phyloP scores from a whole-genome alignment of 257 asterid genomes.

The Datura wrightii region DNA sequence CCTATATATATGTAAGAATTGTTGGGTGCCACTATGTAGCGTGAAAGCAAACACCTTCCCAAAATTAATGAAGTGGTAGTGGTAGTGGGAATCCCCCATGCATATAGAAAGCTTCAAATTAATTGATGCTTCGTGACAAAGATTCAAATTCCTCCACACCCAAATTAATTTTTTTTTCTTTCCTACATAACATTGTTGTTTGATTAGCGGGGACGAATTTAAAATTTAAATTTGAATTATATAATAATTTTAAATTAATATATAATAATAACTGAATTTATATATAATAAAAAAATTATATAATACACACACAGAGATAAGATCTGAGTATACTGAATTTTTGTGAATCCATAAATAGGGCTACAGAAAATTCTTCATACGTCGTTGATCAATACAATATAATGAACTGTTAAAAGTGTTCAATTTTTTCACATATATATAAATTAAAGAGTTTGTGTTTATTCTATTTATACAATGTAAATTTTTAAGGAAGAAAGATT shows the following conservation, averaged over 20 bases:
- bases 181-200: neutral
- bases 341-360: too few relatives aligned
- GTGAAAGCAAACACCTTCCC: neutral
- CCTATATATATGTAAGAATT: neutral
- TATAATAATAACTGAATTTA: neutral
- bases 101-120: neutral
- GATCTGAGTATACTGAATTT: too few relatives aligned
- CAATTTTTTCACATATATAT: too few relatives aligned
- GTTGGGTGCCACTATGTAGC: neutral
- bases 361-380: too few relatives aligned
- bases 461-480: neutral
- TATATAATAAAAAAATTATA: too few relatives aligned
- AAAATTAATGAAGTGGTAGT: neutral
- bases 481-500: neutral
- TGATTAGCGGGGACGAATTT: neutral
- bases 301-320: too few relatives aligned
- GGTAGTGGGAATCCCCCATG: slow-evolving; percentile 21
- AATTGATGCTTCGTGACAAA: neutral
- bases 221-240: neutral
- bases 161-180: neutral
- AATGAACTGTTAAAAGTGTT: too few relatives aligned
- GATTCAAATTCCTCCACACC: neutral
- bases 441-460: too few relatives aligned
- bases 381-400: too few relatives aligned
- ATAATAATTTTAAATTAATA: neutral